Evolutionary conservation across 495 filamentous ascomycete genomes (phyloP), one percentile per base, ranked within the genome.

Genomic region (Lineolata rhizophorae): DNA sequence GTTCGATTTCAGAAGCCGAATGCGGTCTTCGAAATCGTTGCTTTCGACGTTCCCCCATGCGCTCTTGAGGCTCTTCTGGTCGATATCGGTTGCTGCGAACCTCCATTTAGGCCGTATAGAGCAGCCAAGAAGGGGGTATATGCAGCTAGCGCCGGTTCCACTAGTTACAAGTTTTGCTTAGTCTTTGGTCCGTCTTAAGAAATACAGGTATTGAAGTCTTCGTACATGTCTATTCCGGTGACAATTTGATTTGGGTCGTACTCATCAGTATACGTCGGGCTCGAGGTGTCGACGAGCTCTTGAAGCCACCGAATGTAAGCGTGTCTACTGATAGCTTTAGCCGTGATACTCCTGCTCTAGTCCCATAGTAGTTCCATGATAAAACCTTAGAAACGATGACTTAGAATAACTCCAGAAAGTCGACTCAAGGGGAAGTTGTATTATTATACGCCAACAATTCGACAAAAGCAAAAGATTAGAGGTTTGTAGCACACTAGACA

Each of bases 241-340:
- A 82, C 60, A 22, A 64, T 48, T 35, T 70, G 53, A 2, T 57
- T 38, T 9, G 54, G 52, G 35, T 77, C 65, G 35, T 74, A 72
- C 5, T 48, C 50, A 35, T 70, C 65, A 8, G 37, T 45, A 33
- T 62, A 63, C 11, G 50, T 47, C 4, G 60, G 51, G 26, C 57
- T 55, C 0, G 76, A 80, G 0, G 72, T 75, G 40, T 93, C 83
- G 19, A 97, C 54, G 0, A 97, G 60, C 15, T 68, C 68, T 47
- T 93, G 78, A 3, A 95, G 57, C 83, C 83, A 95, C 3, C 82
- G 55, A 31, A 95, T 70, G 46, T 97, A 97, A 42, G 90, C 90
- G 36, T 70, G 18, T 32, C 9, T 30, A 16, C 8, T 32, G 30
- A 10, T 5, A 32, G 38, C 31, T 25, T 42, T 39, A 28, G 40